phyloP scores from a whole-genome alignment of 495 filamentous ascomycete species.

The Massariosphaeria phaeospora region DNA sequence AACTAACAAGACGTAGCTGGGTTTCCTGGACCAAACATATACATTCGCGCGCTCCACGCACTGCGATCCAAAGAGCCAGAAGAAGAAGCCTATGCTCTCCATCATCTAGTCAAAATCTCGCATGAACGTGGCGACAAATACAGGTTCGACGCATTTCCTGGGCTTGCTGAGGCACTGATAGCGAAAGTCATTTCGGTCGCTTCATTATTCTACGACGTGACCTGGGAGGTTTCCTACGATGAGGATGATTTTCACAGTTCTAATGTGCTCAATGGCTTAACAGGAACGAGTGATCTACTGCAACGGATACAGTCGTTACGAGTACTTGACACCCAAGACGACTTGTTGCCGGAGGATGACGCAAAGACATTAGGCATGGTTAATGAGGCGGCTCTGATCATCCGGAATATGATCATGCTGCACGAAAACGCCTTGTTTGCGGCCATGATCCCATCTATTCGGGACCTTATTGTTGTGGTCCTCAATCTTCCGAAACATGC shows the following conservation, averaged over 20 bases:
- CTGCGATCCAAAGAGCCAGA: conserved; percentile 72
- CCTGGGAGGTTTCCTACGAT: conserved; percentile 71
- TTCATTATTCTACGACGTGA: conserved; percentile 70
- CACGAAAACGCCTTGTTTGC: conserved; percentile 82
- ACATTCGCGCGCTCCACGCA: conserved; percentile 71
- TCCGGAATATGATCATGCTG: conserved; percentile 90
- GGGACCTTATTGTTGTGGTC: conserved; percentile 75
- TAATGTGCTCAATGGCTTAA: conserved; percentile 64
- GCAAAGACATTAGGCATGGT: conserved; percentile 62
- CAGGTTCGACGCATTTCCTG: conserved; percentile 85
- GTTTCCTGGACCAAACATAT: conserved; percentile 76
- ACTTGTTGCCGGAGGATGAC: conserved; percentile 68
- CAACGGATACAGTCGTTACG: conserved; percentile 57
- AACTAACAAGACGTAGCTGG: conserved; percentile 41
- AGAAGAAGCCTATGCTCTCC: conserved; percentile 84
- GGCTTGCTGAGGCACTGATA: conserved; percentile 82
- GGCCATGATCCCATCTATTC: conserved; percentile 62
- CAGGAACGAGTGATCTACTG: conserved; percentile 71
- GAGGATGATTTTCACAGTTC: conserved; percentile 47
- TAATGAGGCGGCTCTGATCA: conserved; percentile 78
- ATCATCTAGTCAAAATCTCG: conserved; percentile 91
- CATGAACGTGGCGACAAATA: conserved; percentile 93
- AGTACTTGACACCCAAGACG: conserved; percentile 56
- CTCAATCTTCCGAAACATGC: conserved; percentile 71
- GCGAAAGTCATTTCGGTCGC: conserved; percentile 72